Conservation (phyloP, 805 yeast genomes). For the Hanseniaspora vineae region DNA sequence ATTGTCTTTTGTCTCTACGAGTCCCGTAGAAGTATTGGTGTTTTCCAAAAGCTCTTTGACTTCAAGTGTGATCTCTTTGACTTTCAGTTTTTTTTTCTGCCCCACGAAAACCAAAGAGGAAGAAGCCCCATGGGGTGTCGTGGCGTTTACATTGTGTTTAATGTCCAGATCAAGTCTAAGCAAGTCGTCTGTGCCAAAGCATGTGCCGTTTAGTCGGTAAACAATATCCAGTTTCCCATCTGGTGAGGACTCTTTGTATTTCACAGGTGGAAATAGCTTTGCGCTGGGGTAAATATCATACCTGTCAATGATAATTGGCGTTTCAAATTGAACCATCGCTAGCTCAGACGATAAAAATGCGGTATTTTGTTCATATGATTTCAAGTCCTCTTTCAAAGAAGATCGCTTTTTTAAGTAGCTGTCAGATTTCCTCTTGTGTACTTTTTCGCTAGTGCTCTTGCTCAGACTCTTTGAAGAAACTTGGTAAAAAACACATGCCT, state of each 20-base stretch:
- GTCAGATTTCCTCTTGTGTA: no score
- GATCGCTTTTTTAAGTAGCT: no score
- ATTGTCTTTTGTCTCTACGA: constrained; percentile 34
- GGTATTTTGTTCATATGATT: neutral
- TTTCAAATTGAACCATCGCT: constrained; percentile 14
- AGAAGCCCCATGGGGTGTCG: neutral
- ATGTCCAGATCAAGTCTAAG: constrained; percentile 29
- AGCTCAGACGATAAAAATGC: neutral
- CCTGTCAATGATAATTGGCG: constrained; percentile 41
- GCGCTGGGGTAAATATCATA: constrained; percentile 46
- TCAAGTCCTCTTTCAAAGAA: no score
- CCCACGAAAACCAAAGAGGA: constrained; percentile 3
- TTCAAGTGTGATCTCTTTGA: constrained; percentile 35
- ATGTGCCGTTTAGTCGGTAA: constrained; percentile 34
- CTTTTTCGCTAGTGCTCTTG: no score
- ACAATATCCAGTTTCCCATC: constrained; percentile 38
- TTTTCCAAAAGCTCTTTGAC: constrained; percentile 42
- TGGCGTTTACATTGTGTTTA: constrained; percentile 24
- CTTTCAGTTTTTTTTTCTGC: constrained; percentile 19
- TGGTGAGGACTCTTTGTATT: constrained; percentile 30
- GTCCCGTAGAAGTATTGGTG: constrained; percentile 20
- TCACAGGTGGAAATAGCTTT: constrained; percentile 39
- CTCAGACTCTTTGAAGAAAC: neutral
- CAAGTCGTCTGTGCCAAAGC: constrained; percentile 47
- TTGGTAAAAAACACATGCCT: constrained; percentile 5